These are phyloP conservation scores for Oldenlandia corymbosa DNA, from an alignment of 257 asterid species.

Conservation along the genomic window DNA sequence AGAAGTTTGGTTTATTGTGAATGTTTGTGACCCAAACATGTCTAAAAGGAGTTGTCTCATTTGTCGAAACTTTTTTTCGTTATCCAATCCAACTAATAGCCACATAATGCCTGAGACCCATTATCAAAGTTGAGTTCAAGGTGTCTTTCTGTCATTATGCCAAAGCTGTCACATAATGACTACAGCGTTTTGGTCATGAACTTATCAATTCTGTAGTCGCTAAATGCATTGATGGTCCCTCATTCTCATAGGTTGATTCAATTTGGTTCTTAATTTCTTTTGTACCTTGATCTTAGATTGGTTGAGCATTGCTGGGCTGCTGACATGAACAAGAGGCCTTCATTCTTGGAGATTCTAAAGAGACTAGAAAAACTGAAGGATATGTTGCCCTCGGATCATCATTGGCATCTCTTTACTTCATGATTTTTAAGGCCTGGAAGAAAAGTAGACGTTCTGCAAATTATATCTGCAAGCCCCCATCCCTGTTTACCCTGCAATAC, in stretches of 20 bases:
- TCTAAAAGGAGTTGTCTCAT: neutral
- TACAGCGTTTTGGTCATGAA: neutral
- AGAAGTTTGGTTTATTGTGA: neutral
- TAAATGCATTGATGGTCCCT: neutral
- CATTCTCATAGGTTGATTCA: neutral
- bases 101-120: too few species aligned
- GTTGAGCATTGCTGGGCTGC: conserved; percentile 76
- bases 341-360: conserved; percentile 81
- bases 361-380: conserved; percentile 68
- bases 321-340: conserved; percentile 75
- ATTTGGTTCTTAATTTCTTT: neutral
- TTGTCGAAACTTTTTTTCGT: too few species aligned
- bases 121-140: too few species aligned
- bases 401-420: conserved; percentile 57
- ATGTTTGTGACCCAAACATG: neutral
- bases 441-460: neutral
- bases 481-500: conserved; percentile 2
- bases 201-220: neutral
- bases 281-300: conserved; percentile 37
- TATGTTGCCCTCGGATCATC: conserved; percentile 46
- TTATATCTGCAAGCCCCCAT: neutral
- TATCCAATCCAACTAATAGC: too few species aligned
- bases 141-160: neutral
- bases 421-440: conserved; percentile 13
- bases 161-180: neutral